phyloP scores from a whole-genome alignment of 2,329 filamentous ascomycete species.

The Fusarium liriodendri region DNA sequence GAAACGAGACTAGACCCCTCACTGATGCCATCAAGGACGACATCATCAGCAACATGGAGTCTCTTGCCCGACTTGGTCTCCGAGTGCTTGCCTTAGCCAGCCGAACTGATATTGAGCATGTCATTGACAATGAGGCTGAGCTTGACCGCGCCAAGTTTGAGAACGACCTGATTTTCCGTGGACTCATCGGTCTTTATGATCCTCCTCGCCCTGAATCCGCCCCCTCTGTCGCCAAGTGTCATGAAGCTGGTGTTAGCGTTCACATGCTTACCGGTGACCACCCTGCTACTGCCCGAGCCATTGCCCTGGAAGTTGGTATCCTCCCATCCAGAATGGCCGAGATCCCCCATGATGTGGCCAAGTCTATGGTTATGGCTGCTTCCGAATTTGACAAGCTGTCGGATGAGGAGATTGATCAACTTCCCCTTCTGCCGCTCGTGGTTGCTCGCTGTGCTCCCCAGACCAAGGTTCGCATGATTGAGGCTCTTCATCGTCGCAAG shows the following conservation, averaged over 20 bases:
- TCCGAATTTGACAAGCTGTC: constrained; percentile 74
- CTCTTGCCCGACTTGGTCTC: constrained; percentile 72
- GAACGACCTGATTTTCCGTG: constrained; percentile 71
- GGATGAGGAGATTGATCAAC: constrained; percentile 71
- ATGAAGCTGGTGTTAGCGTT: constrained; percentile 71
- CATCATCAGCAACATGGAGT: constrained; percentile 76
- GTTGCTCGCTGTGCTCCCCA: constrained; percentile 77
- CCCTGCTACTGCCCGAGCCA: constrained; percentile 72
- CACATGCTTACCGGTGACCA: constrained; percentile 80
- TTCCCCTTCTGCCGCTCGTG: constrained; percentile 73
- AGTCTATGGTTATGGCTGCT: constrained; percentile 74
- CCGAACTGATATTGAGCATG: constrained; percentile 53
- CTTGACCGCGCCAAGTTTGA: constrained; percentile 68
- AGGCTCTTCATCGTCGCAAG: constrained; percentile 74
- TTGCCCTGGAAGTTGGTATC: constrained; percentile 73
- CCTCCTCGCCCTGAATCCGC: constrained; percentile 76
- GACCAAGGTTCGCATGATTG: constrained; percentile 82
- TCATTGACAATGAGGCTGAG: constrained; percentile 52
- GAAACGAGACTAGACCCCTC: constrained; percentile 58
- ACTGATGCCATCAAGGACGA: constrained; percentile 64
- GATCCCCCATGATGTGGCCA: constrained; percentile 64
- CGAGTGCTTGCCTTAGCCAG: constrained; percentile 76
- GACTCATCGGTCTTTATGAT: constrained; percentile 79
- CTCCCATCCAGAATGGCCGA: constrained; percentile 62
- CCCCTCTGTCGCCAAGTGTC: constrained; percentile 67